Base-by-base conservation (phyloP, 768 basidiomycete genomes). In the Rubroboletus satanas region DNA sequence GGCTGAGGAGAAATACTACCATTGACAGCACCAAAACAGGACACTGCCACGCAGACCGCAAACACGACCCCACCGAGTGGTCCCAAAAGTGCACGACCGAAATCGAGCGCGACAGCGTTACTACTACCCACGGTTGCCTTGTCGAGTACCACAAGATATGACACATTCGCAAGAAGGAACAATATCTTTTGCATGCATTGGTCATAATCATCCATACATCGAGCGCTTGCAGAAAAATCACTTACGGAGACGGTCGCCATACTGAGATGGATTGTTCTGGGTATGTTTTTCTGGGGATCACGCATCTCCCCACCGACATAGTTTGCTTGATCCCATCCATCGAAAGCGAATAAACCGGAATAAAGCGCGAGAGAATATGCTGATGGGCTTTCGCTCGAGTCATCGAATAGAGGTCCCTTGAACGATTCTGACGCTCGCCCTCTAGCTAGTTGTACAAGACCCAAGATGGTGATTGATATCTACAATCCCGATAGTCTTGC, bases 261-360 rank as follows among this genome's bases (percentile, higher is more conserved):
- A 64, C 93, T 96, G n/a, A 78, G 75, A 67, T 98, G 94, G 41
- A 98, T 92, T 1, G 87, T 85, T 54, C 87, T 78, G 3, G 95
- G 95, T 45, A 98, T 87, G 63, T 94, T 93, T 66, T 83, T 88
- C 64, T 87, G 83, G 2, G 91, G 85, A 56, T 87, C 82, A 51
- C 77, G 74, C 74, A 98, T 90, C 70, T 93, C 93, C 29, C 90
- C 95, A 14, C 88, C 90, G 15, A 98, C 90, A 59, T 88, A 96
- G 67, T 93, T 94, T 29, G 82, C 87, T 71, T 90, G 88, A 64
- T 95, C 95, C 94, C 94, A 99, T 0, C 96, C 96, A 69, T 94
- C 94, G 60, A 92, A 94, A 2, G 94, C 94, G 92, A 90, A 98
- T 5, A 98, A 74, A 3, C 93, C 92, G 11, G 93, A 96, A 71